Evolutionary conservation across 371 early-diverging fungal species (phyloP).

Genomic region (Amoeboradix gromovi): DNA sequence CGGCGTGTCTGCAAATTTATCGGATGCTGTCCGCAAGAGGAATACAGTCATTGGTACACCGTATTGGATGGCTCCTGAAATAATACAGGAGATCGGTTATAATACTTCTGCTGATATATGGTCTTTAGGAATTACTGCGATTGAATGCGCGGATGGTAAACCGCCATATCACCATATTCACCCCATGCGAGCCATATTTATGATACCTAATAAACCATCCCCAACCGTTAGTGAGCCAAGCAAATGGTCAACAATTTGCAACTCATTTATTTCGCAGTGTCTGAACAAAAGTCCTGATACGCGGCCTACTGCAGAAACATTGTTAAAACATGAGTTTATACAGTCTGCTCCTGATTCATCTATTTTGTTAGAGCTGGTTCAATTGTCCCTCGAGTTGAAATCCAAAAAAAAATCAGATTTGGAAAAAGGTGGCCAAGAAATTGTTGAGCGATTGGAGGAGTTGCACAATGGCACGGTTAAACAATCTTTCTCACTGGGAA

Average conservation of each 20-base stretch:
- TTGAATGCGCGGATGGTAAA: constrained; percentile 22
- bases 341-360: not conserved
- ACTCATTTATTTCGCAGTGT: not conserved
- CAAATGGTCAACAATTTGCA: constrained; percentile 6
- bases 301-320: not conserved
- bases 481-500: not conserved
- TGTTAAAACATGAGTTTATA: not conserved
- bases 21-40: constrained; percentile 11
- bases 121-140: constrained; percentile 28
- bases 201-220: constrained; percentile 17
- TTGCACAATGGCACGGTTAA: not conserved
- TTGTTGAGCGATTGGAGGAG: not conserved
- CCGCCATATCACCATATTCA: constrained; percentile 23
- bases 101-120: constrained; percentile 25
- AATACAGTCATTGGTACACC: constrained; percentile 28
- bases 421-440: not conserved
- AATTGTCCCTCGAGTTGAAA: not conserved
- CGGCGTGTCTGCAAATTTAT: constrained; percentile 27
- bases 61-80: constrained; percentile 24
- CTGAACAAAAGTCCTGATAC: not conserved
- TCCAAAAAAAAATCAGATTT: not conserved
- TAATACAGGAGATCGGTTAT: constrained; percentile 23
- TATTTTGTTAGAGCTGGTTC: not conserved
- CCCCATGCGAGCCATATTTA: constrained; percentile 17
- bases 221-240: constrained; percentile 12